phyloP scores from a whole-genome alignment of 306 rosid species.

The Vachellia pachyceras region DNA sequence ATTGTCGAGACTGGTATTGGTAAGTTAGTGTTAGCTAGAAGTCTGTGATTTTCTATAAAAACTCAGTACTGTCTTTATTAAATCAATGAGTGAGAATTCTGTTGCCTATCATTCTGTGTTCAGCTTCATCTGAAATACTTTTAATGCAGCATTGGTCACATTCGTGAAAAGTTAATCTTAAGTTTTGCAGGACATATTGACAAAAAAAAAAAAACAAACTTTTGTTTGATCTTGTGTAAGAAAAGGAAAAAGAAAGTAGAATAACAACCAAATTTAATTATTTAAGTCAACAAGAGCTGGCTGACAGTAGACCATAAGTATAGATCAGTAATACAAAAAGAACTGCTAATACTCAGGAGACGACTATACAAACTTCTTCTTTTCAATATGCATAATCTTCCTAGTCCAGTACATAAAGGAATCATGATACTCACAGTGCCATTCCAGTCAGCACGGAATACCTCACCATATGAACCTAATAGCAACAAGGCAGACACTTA shows the following conservation, averaged over 20 bases:
- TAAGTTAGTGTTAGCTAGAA: too few relatives aligned
- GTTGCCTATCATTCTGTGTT: background rate
- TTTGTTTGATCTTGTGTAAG: background rate
- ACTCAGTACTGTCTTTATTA: background rate
- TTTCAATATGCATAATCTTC: conserved; percentile 31
- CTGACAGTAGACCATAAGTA: background rate
- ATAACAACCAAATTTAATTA: conserved; percentile 6
- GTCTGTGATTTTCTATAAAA: background rate
- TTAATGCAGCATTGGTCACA: background rate
- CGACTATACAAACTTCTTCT: conserved; percentile 24
- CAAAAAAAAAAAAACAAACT: too few relatives aligned
- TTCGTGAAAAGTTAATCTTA: background rate
- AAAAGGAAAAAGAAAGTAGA: background rate
- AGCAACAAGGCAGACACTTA: conserved; percentile 40
- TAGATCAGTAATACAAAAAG: background rate
- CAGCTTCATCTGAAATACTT: background rate
- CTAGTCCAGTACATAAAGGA: conserved; percentile 15
- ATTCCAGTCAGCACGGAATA: conserved; percentile 96
- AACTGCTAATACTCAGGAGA: conserved; percentile 21
- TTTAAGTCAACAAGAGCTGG: background rate
- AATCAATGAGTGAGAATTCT: background rate
- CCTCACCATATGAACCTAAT: conserved; percentile 98
- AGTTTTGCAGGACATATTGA: background rate
- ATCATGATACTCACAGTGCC: conserved; percentile 83
- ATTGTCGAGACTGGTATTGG: background rate